These are phyloP conservation scores for Neurospora discreta DNA, from an alignment of 495 filamentous ascomycete species.

Conservation along the genomic window DNA sequence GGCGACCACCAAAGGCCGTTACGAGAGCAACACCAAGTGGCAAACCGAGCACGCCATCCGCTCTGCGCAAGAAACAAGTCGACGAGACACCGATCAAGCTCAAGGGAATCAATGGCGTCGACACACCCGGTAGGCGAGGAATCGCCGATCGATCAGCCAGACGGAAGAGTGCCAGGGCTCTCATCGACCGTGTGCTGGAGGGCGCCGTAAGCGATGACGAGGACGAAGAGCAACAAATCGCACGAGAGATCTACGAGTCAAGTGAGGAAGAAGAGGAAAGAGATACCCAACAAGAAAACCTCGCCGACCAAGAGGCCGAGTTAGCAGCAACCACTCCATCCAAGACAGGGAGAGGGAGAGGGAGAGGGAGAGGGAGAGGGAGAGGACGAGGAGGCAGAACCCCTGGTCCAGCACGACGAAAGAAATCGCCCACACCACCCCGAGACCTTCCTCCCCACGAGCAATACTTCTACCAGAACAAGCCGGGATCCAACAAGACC, in stretches of 20 bases:
- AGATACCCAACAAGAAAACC: constrained; percentile 27
- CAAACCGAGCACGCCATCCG: constrained; percentile 20
- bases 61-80: constrained; percentile 15
- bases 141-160: constrained; percentile 76
- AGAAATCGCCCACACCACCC: constrained; percentile 69
- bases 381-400: constrained; percentile 20
- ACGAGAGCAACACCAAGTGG: constrained; percentile 6
- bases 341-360: constrained; percentile 15
- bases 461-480: constrained; percentile 87
- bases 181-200: constrained; percentile 53
- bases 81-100: constrained; percentile 27
- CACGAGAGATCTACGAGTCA: constrained; percentile 55
- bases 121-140: constrained; percentile 46
- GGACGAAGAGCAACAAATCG: constrained; percentile 62
- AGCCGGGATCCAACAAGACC: constrained; percentile 66
- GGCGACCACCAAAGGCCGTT: constrained; percentile 14
- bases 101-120: constrained; percentile 20
- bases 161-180: constrained; percentile 66
- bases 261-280: constrained; percentile 36
- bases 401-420: constrained; percentile 28
- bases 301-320: constrained; percentile 13
- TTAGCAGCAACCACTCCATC: constrained; percentile 14
- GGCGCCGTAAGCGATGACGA: constrained; percentile 62
- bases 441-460: constrained; percentile 74
- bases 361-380: constrained; percentile 19